Base-by-base conservation (phyloP, 495 filamentous ascomycete genomes). In the Glarea lozoyensis region DNA sequence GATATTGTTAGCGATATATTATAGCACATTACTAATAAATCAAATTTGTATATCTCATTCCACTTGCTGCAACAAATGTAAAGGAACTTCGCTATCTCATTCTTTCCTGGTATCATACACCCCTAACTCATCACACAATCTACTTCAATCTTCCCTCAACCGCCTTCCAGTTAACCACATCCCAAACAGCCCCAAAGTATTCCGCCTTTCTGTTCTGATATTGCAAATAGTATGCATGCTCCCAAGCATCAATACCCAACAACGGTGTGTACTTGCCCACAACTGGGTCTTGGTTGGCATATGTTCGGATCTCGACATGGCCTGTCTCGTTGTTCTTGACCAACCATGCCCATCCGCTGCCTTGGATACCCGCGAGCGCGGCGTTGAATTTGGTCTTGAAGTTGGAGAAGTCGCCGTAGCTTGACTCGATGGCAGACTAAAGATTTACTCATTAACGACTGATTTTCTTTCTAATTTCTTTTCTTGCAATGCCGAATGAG, bases 191-290 rank as follows among this genome's bases (percentile, higher is more conserved):
- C 44, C 76, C 77, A 64, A 98, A 95, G 69, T 98, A 98, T 63
- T 96, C 93, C 41, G 86, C 92, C 78, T 98, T 98, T 60, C 90
- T 83, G 70, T 97, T 98, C 74, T 95, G 76, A 65, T 98, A 98
- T 71, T 98, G 88, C 43, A 98, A 71, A 67, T 72, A 73, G 59
- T 75, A 71, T 34, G 68, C 63, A 45, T 68, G 88, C 68, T 98
- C 92, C 92, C 92, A 98, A 57, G 92, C 93, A 69, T 98, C 92
- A 56, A 98, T 83, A 11, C 93, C 92, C 23, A 98, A 72, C 37
- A 98, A 65, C 40, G 92, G 89, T 42, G 75, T 69, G 65, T 82
- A 94, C 47, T 87, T 85, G 15, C 84, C 84, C 10, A 94, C 79
- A 23, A 96, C 86, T 2, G 92, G 85, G 59, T 98, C 93, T 63